Conservation (phyloP, 73 alveolate genomes). For the Paramecium biaurelia region DNA sequence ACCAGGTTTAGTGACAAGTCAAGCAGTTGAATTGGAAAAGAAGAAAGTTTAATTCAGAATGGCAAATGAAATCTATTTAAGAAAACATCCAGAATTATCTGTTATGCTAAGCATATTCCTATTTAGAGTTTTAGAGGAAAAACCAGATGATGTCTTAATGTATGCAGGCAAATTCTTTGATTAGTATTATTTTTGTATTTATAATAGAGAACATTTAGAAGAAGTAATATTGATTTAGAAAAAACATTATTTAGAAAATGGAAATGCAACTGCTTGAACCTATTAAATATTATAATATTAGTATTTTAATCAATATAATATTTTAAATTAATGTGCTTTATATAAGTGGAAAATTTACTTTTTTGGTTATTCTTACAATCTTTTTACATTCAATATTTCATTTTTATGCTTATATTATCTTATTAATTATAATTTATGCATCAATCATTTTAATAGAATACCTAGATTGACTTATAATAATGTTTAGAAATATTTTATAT, state of each 20-base stretch:
- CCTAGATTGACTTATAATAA: too few species aligned
- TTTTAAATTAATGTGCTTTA: too few species aligned
- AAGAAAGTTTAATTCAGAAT: constrained; percentile 60
- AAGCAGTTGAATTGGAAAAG: constrained; percentile 58
- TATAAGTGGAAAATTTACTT: too few species aligned
- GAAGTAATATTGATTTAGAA: constrained; percentile 45
- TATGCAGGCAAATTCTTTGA: constrained; percentile 66
- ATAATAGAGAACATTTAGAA: constrained; percentile 47
- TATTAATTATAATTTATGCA: too few species aligned
- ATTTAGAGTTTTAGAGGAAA: constrained; percentile 65
- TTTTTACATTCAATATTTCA: too few species aligned
- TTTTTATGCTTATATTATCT: too few species aligned
- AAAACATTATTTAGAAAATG: constrained; percentile 57
- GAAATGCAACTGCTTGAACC: constrained; percentile 42
- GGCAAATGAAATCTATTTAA: constrained; percentile 61
- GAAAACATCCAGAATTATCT: constrained; percentile 61
- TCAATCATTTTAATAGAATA: too few species aligned
- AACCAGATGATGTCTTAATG: constrained; percentile 57
- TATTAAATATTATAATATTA: neutral
- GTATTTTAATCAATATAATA: neutral
- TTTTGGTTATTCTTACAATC: too few species aligned
- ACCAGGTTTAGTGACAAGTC: constrained; percentile 51
- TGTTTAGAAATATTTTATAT: too few species aligned
- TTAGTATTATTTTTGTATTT: neutral
- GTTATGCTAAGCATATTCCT: constrained; percentile 45